A percentile compares a stretch with the other conserved stretches of the same genome.
Evolutionary conservation across 768 basidiomycete genomes (phyloP).

Genomic region (Hebeloma cylindrosporum): DNA sequence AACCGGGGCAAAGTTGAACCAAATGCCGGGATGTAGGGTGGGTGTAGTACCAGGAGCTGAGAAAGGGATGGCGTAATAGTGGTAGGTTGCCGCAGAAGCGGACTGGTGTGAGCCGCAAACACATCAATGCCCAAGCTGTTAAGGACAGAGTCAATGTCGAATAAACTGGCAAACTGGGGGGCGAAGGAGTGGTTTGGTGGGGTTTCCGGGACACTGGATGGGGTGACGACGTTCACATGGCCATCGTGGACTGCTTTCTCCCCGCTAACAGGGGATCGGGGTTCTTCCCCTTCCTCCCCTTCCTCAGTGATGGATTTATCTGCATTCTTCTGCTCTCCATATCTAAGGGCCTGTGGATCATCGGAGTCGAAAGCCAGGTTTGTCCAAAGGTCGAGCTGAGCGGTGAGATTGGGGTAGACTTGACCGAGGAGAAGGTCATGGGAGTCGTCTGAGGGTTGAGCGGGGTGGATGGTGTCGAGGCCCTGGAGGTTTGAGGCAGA

Average conservation of each 20-base stretch:
- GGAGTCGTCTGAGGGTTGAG: slow-evolving; percentile 39
- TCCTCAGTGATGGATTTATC: slow-evolving; percentile 36
- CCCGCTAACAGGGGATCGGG: slow-evolving; percentile 32
- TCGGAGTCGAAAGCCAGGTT: slow-evolving; percentile 78
- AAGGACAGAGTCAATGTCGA: slow-evolving; percentile 41
- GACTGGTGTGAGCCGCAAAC: slow-evolving; percentile 25
- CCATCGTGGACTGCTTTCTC: slow-evolving; percentile 51
- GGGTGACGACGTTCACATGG: slow-evolving; percentile 60
- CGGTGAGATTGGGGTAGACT: slow-evolving; percentile 70
- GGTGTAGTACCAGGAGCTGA: slow-evolving; percentile 66
- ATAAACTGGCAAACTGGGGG: slow-evolving; percentile 31
- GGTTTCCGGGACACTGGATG: slow-evolving; percentile 39
- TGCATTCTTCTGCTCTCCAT: slow-evolving; percentile 38
- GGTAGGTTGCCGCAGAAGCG: slow-evolving; percentile 31
- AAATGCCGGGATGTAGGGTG: slow-evolving; percentile 30
- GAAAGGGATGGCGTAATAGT: slow-evolving; percentile 57
- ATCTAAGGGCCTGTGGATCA: slow-evolving; percentile 47
- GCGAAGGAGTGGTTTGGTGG: slow-evolving; percentile 23
- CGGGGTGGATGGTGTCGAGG: slow-evolving; percentile 74
- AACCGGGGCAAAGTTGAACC: slow-evolving; percentile 19
- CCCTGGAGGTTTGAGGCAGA: slow-evolving; percentile 68
- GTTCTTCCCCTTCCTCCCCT: slow-evolving; percentile 49
- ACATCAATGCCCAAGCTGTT: slow-evolving; percentile 22
- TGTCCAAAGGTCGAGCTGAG: slow-evolving; percentile 84
- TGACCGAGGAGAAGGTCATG: slow-evolving; percentile 64